Conservation (phyloP, 495 filamentous ascomycete genomes). For the Beverwykella pulmonaria region DNA sequence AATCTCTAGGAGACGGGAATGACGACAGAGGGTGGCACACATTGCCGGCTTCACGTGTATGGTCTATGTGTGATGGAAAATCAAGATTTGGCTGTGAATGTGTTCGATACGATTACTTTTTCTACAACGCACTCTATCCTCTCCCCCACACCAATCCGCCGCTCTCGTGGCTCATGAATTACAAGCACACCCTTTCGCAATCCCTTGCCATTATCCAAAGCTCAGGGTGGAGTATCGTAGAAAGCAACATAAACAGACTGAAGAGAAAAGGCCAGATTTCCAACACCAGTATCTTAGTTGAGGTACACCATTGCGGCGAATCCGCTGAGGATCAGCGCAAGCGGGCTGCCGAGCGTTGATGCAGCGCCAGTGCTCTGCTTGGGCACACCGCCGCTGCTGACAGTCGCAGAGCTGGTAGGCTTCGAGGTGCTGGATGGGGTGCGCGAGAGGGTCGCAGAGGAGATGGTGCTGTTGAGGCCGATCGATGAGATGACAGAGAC, state of each 20-base stretch:
- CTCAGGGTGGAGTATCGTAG: conserved; percentile 1
- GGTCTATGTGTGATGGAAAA: too few relatives aligned
- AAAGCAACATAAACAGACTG: conserved; percentile 5
- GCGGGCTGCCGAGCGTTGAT: conserved; percentile 35
- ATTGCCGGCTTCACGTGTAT: too few relatives aligned
- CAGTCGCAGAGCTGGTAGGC: conserved; percentile 13
- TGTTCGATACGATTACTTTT: not conserved
- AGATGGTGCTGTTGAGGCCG: conserved; percentile 13
- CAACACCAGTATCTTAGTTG: conserved; percentile 27
- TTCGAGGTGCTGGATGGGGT: conserved; percentile 20
- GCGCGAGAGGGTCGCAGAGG: conserved; percentile 12
- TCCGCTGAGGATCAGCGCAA: conserved; percentile 45
- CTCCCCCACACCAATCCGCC: conserved; percentile 4
- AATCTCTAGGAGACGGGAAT: too few relatives aligned
- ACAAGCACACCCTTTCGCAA: not conserved
- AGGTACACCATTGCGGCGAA: conserved; percentile 47
- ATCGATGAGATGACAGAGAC: not conserved
- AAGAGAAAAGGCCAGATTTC: not conserved
- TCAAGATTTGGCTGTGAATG: too few relatives aligned
- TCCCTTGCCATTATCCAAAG: not conserved
- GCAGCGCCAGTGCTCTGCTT: conserved; percentile 33
- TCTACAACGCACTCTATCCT: not conserved
- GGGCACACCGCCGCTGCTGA: conserved; percentile 16
- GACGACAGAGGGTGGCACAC: too few relatives aligned
- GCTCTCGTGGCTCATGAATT: conserved; percentile 6